phyloP scores from a whole-genome alignment of 148 eudicot genomes.

The Cornus kousa region DNA sequence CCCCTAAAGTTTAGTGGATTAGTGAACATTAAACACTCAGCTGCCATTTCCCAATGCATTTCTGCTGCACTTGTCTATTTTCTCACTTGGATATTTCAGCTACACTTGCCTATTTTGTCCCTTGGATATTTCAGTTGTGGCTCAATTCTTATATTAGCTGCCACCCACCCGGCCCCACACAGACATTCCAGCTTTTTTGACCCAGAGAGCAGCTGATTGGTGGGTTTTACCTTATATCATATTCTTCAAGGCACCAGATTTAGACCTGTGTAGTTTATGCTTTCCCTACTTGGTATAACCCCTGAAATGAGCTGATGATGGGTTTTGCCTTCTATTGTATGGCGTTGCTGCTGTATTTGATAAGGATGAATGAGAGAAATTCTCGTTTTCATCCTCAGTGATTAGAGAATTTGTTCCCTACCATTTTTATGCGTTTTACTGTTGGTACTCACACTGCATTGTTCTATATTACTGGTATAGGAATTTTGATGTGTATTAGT shows the following conservation, averaged over 20 bases:
- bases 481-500: neutral
- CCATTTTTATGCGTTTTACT: neutral
- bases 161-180: neutral
- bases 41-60: neutral
- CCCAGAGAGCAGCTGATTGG: neutral
- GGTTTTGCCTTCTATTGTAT: neutral
- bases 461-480: neutral
- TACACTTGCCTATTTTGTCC: no score
- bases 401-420: neutral
- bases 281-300: neutral
- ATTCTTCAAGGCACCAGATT: neutral
- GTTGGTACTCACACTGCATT: neutral
- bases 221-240: neutral
- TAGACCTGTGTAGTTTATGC: neutral
- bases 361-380: neutral
- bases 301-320: neutral
- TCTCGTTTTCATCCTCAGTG: neutral
- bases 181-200: neutral
- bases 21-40: no score
- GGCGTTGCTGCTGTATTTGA: neutral
- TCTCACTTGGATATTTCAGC: neutral
- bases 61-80: neutral
- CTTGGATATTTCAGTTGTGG: neutral
- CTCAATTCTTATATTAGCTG: neutral
- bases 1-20: no score